Evolutionary conservation across 2,329 filamentous ascomycete species (phyloP), one percentile per base, ranked within the genome.

Genomic region (Rhytidhysteron rufulum): DNA sequence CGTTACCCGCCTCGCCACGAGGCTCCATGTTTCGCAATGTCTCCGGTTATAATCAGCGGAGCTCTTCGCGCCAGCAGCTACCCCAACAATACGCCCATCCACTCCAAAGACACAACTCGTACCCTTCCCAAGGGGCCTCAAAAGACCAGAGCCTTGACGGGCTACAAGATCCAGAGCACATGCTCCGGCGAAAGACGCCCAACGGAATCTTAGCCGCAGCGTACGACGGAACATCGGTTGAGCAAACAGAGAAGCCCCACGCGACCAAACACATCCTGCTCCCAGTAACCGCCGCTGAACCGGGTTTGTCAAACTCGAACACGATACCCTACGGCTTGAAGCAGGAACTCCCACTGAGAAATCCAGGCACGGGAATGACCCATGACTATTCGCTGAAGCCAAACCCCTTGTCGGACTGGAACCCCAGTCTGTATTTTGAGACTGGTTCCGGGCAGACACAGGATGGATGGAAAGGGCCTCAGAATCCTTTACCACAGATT

Each of bases 121-220:
- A 65, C 43, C 53, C 54, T 24, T 53, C 54, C 18, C 55, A 60
- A 31, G 43, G 47, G 22, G 40, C 40, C 9, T 44, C 54, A 27
- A 46, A 45, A 24, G 57, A 60, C 7, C 43, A 54, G 37, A 50
- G 47, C 40, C 50, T 45, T 29, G 41, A 46, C 30, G 35, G 47
- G n/a, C 39, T 49, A 15, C 65, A 66, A 38, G 58, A 62, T 9
- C 62, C 64, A 39, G 88, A 95, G 63, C 83, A 95, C 63, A 86
- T 88, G 53, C 73, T 96, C 41, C 82, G 91, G 50, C 81, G 91
- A 50, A 97, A 97, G 66, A 97, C 91, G 7, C 93, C 91, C 4
- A 91, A 84, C 57, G 93, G 91, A n/a, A 95, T 89, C 27, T 78
- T 97, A 45, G 85, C 91, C 49, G 88, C 87, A 39, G 89, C 88